phyloP scores from a whole-genome alignment of 306 rosid genomes.

The Vicia faba region DNA sequence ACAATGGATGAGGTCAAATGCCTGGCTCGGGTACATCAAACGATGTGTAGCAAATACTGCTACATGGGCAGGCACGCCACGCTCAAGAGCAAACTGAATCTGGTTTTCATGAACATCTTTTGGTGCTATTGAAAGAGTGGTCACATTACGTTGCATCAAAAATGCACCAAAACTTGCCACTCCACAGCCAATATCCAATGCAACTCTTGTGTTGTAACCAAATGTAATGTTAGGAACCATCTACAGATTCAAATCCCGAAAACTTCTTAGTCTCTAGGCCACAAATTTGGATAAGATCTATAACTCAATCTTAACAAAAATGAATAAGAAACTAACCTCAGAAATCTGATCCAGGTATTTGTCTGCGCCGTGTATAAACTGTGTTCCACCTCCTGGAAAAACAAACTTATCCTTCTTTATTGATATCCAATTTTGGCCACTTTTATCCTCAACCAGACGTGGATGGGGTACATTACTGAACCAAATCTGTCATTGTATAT shows the following conservation, averaged over 20 bases:
- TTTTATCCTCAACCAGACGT: constrained; percentile 80
- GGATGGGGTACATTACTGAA: constrained; percentile 84
- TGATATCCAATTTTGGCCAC: constrained; percentile 85
- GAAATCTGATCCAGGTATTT: constrained; percentile 77
- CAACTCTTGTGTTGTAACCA: constrained; percentile 67
- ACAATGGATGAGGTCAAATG: constrained; percentile 92
- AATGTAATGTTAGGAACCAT: constrained; percentile 85
- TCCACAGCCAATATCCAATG: constrained; percentile 86
- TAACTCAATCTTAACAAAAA: background rate
- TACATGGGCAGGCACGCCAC: constrained; percentile 89
- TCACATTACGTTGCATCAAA: constrained; percentile 69
- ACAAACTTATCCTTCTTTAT: constrained; percentile 59
- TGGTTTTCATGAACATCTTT: constrained; percentile 86
- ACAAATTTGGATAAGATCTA: background rate
- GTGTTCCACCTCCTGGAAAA: constrained; percentile 85
- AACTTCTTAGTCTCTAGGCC: constrained; percentile 22
- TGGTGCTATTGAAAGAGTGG: constrained; percentile 76
- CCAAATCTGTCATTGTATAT: constrained; percentile 69
- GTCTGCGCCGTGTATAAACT: constrained; percentile 80
- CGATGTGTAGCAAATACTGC: constrained; percentile 71
- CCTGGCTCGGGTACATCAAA: constrained; percentile 81
- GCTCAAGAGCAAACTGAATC: constrained; percentile 95
- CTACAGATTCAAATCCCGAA: constrained; percentile 46
- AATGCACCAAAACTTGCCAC: constrained; percentile 94
- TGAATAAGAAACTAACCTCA: constrained; percentile 48